Percentiles rank a stretch among this genome's conserved stretches.
phyloP scores from a whole-genome alignment of 2,329 filamentous ascomycete species.

The Cladosporium sp. region DNA sequence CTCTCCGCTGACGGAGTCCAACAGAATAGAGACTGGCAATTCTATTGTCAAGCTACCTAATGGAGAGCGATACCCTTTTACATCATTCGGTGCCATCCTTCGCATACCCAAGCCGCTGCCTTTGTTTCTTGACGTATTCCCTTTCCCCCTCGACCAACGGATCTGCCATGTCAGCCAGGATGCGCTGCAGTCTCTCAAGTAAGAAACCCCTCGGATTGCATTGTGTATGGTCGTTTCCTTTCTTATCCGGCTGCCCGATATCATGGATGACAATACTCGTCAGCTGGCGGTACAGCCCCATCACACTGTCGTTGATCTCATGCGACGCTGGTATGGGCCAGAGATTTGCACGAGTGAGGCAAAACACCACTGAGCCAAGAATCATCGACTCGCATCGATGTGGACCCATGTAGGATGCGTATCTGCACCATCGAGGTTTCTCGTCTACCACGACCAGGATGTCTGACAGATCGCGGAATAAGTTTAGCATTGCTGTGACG shows the following conservation, averaged over 20 bases:
- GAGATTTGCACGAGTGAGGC: constrained; percentile 30
- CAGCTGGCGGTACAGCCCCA: constrained; percentile 11
- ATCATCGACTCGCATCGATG: constrained; percentile 38
- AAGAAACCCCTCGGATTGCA: constrained; percentile 16
- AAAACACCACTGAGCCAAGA: constrained; percentile 33
- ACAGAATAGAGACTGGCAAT: too few relatives aligned
- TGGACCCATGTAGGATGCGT: constrained; percentile 33
- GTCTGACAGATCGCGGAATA: constrained; percentile 11
- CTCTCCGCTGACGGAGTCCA: too few relatives aligned
- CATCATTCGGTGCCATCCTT: too few relatives aligned
- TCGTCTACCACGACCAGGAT: constrained; percentile 14
- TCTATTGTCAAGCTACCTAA: too few relatives aligned
- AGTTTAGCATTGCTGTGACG: constrained; percentile 12
- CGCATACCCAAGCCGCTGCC: not conserved
- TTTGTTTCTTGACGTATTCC: not conserved
- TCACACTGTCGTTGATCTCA: constrained; percentile 10
- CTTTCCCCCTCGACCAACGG: constrained; percentile 1
- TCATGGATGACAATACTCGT: constrained; percentile 16
- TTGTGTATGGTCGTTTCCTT: constrained; percentile 13
- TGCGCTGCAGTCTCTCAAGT: constrained; percentile 15
- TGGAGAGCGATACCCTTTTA: too few relatives aligned
- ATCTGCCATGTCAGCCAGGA: constrained; percentile 14
- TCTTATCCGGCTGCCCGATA: constrained; percentile 13
- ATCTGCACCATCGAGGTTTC: constrained; percentile 29
- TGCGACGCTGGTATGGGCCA: constrained; percentile 24